Evolutionary conservation across 441 rosid species (phyloP).

Genomic region (Mallotus japonicus): DNA sequence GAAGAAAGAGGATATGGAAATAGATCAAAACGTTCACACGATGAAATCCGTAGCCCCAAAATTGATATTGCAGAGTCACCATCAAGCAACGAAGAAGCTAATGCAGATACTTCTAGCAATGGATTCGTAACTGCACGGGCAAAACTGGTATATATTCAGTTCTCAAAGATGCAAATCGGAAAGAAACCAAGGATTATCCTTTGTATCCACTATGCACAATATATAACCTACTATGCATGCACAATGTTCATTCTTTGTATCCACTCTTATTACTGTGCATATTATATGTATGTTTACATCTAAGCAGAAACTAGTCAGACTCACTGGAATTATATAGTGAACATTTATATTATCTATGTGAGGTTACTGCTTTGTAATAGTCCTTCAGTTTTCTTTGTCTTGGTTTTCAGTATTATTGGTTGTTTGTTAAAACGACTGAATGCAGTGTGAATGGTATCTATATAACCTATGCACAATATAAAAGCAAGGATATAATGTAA

Average conservation of each 20-base stretch:
- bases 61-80: slow-evolving; percentile 38
- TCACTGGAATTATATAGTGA: neutral
- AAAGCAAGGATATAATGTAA: neutral
- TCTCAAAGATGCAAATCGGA: neutral
- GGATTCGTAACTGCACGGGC: slow-evolving; percentile 88
- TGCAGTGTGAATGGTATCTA: neutral
- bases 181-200: neutral
- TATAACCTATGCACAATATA: neutral
- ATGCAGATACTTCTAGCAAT: slow-evolving; percentile 48
- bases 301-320: slow-evolving; percentile 2
- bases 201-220: neutral
- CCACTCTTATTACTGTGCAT: neutral
- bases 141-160: slow-evolving; percentile 61
- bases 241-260: neutral
- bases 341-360: neutral
- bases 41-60: slow-evolving; percentile 46
- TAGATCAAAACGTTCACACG: slow-evolving; percentile 63
- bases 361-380: neutral
- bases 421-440: neutral
- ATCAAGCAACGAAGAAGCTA: slow-evolving; percentile 42
- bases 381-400: neutral
- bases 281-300: neutral
- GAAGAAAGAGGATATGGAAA: slow-evolving; percentile 49
- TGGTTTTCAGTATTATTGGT: neutral
- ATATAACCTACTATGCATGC: no score